Evolutionary conservation across 257 asterid genomes (phyloP).

Genomic region (Cruciata laevipes): DNA sequence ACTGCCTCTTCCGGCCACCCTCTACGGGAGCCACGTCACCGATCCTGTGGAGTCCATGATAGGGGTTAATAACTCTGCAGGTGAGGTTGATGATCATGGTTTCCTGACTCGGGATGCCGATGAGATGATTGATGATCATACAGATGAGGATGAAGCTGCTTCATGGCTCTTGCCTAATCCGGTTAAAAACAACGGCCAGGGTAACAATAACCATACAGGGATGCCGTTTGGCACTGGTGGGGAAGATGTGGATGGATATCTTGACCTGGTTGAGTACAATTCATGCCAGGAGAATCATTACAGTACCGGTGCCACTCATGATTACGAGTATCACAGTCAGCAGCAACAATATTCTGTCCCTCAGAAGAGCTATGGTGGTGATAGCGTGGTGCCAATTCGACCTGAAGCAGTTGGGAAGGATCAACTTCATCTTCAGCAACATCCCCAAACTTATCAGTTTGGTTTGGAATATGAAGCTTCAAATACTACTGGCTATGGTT

Average conservation of each 20-base stretch:
- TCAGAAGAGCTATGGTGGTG: conserved; percentile 39
- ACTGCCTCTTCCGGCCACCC: conserved; percentile 28
- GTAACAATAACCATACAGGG: conserved; percentile 9
- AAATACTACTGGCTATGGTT: conserved; percentile 27
- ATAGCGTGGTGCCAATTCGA: conserved; percentile 47
- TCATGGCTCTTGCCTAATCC: conserved; percentile 64
- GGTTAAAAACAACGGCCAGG: conserved; percentile 24
- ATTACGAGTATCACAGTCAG: conserved; percentile 20
- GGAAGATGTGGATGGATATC: conserved; percentile 45
- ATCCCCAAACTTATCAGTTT: conserved; percentile 29
- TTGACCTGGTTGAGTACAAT: conserved; percentile 47
- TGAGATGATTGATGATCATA: conserved; percentile 25
- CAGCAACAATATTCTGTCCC: conserved; percentile 32
- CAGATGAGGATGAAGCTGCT: conserved; percentile 62
- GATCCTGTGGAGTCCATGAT: conserved; percentile 5
- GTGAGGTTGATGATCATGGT: conserved; percentile 10
- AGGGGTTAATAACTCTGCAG: conserved; percentile 7
- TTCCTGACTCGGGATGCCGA: conserved; percentile 32
- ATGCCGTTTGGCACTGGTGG: conserved; percentile 35
- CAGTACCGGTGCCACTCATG: neutral
- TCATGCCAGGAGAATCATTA: conserved; percentile 33
- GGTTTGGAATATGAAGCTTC: conserved; percentile 38
- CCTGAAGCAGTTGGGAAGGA: conserved; percentile 23
- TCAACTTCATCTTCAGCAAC: conserved; percentile 21
- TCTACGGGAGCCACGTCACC: conserved; percentile 2